Base-by-base conservation (phyloP, 257 asterid species). In the Vinca minor region DNA sequence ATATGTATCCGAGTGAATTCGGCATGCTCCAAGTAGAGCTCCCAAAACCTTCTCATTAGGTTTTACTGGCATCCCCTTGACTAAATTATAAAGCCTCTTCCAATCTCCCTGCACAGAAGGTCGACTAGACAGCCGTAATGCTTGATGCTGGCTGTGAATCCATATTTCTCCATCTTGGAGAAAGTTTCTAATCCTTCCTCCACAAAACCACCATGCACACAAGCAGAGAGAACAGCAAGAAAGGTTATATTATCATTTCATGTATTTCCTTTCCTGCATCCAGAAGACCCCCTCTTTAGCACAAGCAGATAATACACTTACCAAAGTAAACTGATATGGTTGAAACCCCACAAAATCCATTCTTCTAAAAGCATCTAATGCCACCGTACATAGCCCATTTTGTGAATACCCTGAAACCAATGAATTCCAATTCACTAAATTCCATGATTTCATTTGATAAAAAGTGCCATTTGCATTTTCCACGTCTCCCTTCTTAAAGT, bases 61-160 rank as follows among this genome's bases (percentile, higher is more conserved):
- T 50, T 55, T 68, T 72, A 81, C 21, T 1, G 93, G 87, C 95
- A 90, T 90, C 41, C 71, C 71, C 71, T 77, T 76, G 18, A 90
- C 76, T 48, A 87, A 64, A 8, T 79, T 63, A 34, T 76, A n/a
- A 78, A 45, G 96, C 95, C 62, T 81, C 95, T 13, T 77, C 67
- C 69, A 87, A 55, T 75, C 77, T 87, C 62, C 96, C 93, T 0
- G 86, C 87, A 0, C 79, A 90, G 72, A 62, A 90, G 74, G 74
- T 87, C 94, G 32, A 85, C 85, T 39, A 90, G 73, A 69, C 91
- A 82, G 8, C 96, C 93, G 23, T 87, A 87, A 70, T 90, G 97
- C 81, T 81, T 84, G 55, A 84, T 49, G 71, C 71, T 85, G 13
- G 87, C 79, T 54, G 45, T 73, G 64, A 82, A 59, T 49, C 93